phyloP scores from a whole-genome alignment of 2,329 filamentous ascomycete species.

The Thelonectria blattea region DNA sequence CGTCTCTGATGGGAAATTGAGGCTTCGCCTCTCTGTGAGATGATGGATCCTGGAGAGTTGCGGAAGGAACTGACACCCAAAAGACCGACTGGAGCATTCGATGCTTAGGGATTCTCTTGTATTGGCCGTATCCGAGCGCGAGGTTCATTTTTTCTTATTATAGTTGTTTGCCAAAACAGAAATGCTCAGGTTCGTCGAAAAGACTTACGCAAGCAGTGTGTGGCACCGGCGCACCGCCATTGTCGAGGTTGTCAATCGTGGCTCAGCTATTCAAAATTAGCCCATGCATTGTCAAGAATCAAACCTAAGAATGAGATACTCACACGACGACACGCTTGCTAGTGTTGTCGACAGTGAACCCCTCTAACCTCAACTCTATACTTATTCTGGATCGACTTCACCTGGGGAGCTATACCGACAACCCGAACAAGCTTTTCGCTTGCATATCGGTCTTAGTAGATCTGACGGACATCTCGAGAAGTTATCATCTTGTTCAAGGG shows the following conservation, averaged over 20 bases:
- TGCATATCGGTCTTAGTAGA: conserved; percentile 96
- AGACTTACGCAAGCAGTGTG: conserved; percentile 50
- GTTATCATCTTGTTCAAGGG: conserved; percentile 87
- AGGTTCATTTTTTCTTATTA: too few species aligned
- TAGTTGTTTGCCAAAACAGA: too few species aligned
- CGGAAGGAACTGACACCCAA: too few species aligned
- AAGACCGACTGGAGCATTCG: too few species aligned
- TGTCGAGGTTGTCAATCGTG: conserved; percentile 5
- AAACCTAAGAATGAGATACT: too few species aligned
- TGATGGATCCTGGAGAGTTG: too few species aligned
- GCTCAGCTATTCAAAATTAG: not conserved
- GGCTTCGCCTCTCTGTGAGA: too few species aligned
- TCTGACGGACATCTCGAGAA: conserved; percentile 87
- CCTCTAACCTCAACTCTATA: conserved; percentile 94
- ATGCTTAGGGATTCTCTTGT: too few species aligned
- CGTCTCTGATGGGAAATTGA: too few species aligned
- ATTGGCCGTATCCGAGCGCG: too few species aligned
- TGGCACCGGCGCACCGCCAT: not conserved
- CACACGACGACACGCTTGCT: conserved; percentile 88
- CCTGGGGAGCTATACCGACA: conserved; percentile 82
- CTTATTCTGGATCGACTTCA: conserved; percentile 83
- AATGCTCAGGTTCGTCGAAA: not conserved
- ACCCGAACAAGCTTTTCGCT: conserved; percentile 96
- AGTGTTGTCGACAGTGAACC: conserved; percentile 85
- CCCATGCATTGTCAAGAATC: too few species aligned